Conservation (phyloP, 306 rosid genomes). For the Fragaria vesca region DNA sequence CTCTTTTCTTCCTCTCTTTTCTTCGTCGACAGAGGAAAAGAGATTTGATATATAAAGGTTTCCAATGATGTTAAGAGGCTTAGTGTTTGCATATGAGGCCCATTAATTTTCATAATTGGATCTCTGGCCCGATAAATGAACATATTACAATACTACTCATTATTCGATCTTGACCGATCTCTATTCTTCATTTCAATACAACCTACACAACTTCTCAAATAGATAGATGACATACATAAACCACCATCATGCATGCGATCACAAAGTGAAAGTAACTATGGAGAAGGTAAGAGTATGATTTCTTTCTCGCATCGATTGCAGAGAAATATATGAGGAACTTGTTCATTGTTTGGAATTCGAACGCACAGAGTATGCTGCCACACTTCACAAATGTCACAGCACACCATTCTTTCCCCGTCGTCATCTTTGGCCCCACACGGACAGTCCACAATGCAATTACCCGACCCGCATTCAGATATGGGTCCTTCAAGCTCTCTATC, state of each 20-base stretch:
- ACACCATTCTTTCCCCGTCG: slow-evolving; percentile 82
- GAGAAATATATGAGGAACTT: slow-evolving; percentile 68
- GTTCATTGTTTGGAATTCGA: slow-evolving; percentile 61
- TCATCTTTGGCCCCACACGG: slow-evolving; percentile 78
- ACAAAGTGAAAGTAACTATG: slow-evolving; percentile 29
- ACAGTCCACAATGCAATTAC: slow-evolving; percentile 46
- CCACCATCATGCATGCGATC: not conserved
- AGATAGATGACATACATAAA: not conserved
- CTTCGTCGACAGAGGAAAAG: not conserved
- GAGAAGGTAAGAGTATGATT: slow-evolving; percentile 53
- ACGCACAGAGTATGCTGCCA: slow-evolving; percentile 82
- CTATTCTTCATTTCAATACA: not conserved
- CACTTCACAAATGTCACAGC: slow-evolving; percentile 84
- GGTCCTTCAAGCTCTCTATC: slow-evolving; percentile 2
- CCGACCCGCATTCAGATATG: slow-evolving; percentile 43
- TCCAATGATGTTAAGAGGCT: not conserved
- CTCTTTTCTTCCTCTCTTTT: not conserved
- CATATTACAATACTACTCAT: not conserved
- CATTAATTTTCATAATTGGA: not conserved
- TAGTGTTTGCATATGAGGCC: not conserved
- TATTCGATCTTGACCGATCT: not conserved
- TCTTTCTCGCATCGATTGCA: slow-evolving; percentile 77
- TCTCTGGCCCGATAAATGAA: not conserved
- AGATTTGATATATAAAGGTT: not conserved
- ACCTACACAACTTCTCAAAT: not conserved